Percentiles rank a stretch among this genome's conserved stretches.
Conservation (phyloP, 2,329 filamentous ascomycete genomes). For the Aspergillus proliferans region DNA sequence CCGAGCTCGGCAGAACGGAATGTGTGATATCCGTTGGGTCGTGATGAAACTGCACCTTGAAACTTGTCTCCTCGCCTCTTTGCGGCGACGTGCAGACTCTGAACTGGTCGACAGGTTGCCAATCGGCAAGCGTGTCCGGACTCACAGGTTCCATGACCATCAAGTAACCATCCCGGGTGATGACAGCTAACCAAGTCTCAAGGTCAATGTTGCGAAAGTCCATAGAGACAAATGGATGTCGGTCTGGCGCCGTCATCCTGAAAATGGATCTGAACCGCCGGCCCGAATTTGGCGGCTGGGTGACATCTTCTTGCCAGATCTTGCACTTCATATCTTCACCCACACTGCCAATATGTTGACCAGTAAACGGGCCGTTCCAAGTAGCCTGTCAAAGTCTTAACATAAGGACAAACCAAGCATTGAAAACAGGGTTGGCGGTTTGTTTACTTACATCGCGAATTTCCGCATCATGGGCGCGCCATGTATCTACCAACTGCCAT, state of each 20-base stretch:
- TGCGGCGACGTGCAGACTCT: conserved; percentile 63
- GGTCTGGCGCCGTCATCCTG: conserved; percentile 60
- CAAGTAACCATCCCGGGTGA: conserved; percentile 74
- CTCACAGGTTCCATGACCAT: conserved; percentile 79
- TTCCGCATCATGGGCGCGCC: conserved; percentile 84
- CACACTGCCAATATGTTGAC: conserved; percentile 80
- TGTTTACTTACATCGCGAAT: conserved; percentile 66
- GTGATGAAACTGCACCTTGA: conserved; percentile 81
- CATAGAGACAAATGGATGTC: conserved; percentile 66
- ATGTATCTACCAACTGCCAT: conserved; percentile 79
- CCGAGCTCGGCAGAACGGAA: conserved; percentile 73
- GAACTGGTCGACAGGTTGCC: conserved; percentile 68
- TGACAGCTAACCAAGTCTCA: conserved; percentile 78
- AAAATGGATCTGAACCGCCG: conserved; percentile 71
- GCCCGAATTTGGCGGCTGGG: conserved; percentile 65
- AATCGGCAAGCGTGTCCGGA: conserved; percentile 72
- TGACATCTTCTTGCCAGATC: conserved; percentile 86
- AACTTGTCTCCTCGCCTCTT: conserved; percentile 79
- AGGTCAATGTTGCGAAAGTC: conserved; percentile 78
- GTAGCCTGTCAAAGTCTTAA: conserved; percentile 56
- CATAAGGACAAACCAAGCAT: background rate
- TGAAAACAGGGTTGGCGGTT: background rate
- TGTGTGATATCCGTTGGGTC: conserved; percentile 67
- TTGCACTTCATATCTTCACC: conserved; percentile 86
- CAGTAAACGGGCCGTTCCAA: conserved; percentile 87